Evolutionary conservation across 176 grass and related monocot species (phyloP).

Genomic region (Oryza meridionalis): DNA sequence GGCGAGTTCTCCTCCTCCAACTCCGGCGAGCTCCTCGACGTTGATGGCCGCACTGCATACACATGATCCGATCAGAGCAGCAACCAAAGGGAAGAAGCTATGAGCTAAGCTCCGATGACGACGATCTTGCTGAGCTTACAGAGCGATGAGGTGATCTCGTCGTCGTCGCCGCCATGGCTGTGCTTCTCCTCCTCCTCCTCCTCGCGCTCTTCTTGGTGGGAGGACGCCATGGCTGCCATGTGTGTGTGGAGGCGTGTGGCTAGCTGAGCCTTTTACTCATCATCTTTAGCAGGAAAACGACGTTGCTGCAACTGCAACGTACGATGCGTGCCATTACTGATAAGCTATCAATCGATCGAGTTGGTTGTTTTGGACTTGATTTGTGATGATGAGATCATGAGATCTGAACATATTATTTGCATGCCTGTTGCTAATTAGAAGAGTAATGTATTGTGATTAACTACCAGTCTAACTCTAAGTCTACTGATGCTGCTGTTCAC

Average conservation of each 20-base stretch:
- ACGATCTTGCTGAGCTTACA: background rate
- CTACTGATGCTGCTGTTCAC: background rate
- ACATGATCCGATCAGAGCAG: too few relatives aligned
- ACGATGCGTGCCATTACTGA: background rate
- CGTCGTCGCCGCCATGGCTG: background rate
- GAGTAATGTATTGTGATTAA: too few relatives aligned
- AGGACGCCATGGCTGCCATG: background rate
- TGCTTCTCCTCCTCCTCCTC: background rate
- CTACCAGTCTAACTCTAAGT: too few relatives aligned
- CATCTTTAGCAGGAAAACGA: background rate
- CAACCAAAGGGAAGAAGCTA: too few relatives aligned
- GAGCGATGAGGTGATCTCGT: background rate
- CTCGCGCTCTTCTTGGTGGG: background rate
- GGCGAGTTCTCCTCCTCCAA: background rate
- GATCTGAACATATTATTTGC: background rate
- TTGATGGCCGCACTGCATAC: background rate
- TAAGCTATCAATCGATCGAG: background rate
- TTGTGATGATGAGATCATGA: background rate
- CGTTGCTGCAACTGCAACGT: background rate
- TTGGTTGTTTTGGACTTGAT: background rate
- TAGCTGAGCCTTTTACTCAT: background rate
- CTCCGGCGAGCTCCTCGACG: background rate
- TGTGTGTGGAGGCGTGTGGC: background rate
- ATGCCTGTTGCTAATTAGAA: background rate
- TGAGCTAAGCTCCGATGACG: too few relatives aligned